Percentiles rank a stretch among this genome's conserved stretches.
Evolutionary conservation across 208 protist genomes (phyloP).

Genomic region (Phytomonas sp.): DNA sequence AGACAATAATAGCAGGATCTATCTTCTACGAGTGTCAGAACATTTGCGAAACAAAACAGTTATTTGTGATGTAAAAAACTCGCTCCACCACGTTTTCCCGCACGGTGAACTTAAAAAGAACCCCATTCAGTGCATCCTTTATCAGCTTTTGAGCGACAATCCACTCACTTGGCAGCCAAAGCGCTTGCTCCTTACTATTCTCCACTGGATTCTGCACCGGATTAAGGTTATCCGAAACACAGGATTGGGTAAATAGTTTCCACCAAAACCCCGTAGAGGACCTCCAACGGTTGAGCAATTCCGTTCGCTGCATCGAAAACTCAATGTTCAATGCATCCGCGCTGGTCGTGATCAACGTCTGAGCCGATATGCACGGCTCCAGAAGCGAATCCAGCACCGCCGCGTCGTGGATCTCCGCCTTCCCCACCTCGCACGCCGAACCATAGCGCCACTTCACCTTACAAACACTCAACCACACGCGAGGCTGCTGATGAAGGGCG

Average conservation of each 20-base stretch:
- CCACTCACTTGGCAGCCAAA: conserved; percentile 54
- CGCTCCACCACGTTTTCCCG: conserved; percentile 1
- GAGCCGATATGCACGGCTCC: not conserved
- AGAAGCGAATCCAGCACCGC: not conserved
- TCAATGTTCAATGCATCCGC: conserved; percentile 36
- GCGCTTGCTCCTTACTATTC: not conserved
- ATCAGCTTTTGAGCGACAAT: conserved; percentile 12
- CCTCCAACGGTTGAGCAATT: conserved; percentile 24
- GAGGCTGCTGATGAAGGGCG: not conserved
- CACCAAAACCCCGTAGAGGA: not conserved
- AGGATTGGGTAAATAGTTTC: not conserved
- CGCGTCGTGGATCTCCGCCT: not conserved
- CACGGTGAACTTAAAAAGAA: conserved; percentile 6
- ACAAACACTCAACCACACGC: not conserved
- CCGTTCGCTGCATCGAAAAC: conserved; percentile 29
- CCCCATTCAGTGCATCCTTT: not conserved
- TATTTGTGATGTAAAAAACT: conserved; percentile 5
- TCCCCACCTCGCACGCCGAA: not conserved
- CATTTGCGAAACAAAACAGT: conserved; percentile 7
- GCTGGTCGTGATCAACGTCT: conserved; percentile 13
- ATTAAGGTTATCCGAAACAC: not conserved
- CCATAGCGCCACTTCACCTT: not conserved
- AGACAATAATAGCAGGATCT: conserved; percentile 6
- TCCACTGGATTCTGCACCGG: not conserved
- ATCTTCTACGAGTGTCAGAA: not conserved